Percentiles rank a stretch among this genome's conserved stretches.
These are phyloP conservation scores for Diaporthe sp. DNA, from an alignment of 2,329 filamentous ascomycete genomes.

Conservation along the genomic window DNA sequence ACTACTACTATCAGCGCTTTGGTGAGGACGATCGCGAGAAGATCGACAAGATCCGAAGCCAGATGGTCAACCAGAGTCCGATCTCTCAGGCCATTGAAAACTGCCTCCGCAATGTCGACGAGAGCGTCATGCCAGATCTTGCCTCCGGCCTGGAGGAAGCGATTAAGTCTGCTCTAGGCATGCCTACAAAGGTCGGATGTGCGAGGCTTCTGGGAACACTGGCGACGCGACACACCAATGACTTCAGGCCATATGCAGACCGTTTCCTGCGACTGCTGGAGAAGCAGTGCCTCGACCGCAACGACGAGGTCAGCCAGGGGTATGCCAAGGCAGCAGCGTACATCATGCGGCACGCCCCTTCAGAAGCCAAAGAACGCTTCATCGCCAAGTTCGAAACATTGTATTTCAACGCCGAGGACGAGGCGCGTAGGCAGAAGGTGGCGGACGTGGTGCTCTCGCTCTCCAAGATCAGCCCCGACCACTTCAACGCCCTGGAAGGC, in stretches of 20 bases:
- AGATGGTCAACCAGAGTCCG: constrained; percentile 85
- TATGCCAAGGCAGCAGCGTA: constrained; percentile 92
- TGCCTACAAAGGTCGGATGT: constrained; percentile 95
- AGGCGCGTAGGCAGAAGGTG: constrained; percentile 79
- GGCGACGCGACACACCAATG: constrained; percentile 81
- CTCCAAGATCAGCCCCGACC: constrained; percentile 89
- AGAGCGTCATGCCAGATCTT: constrained; percentile 80
- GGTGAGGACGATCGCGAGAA: constrained; percentile 89
- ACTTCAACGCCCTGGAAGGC: constrained; percentile 82
- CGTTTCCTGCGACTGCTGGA: constrained; percentile 83
- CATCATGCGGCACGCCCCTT: constrained; percentile 73
- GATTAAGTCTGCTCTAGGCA: constrained; percentile 88
- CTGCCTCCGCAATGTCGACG: constrained; percentile 87
- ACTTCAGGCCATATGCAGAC: constrained; percentile 82
- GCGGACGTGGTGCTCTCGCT: constrained; percentile 87
- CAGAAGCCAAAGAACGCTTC: constrained; percentile 64
- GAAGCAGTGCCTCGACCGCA: constrained; percentile 88
- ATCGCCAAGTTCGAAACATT: constrained; percentile 71
- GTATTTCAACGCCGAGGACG: constrained; percentile 87
- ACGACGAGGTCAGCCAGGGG: constrained; percentile 91
- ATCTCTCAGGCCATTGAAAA: constrained; percentile 94
- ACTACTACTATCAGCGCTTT: constrained; percentile 92
- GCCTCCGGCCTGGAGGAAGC: constrained; percentile 80
- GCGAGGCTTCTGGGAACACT: constrained; percentile 87
- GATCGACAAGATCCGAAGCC: constrained; percentile 88